These are phyloP conservation scores for Thielaviopsis punctulata DNA, from an alignment of 2,329 filamentous ascomycete genomes.

Conservation along the genomic window DNA sequence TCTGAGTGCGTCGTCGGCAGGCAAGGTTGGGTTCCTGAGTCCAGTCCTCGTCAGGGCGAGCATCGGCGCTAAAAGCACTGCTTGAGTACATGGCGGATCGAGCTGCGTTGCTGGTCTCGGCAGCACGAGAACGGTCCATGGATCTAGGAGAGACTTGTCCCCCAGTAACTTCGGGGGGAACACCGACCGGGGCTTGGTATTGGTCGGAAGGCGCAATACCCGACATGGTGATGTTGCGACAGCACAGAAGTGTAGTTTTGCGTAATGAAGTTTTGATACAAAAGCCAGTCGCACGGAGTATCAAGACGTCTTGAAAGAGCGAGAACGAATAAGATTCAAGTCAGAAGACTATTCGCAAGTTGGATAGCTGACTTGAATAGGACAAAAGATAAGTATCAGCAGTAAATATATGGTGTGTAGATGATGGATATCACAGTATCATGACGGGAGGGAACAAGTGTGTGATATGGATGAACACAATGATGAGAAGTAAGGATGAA, in stretches of 20 bases:
- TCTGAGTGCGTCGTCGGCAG: conserved; percentile 86
- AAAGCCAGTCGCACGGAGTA: neutral
- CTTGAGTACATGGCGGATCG: conserved; percentile 36
- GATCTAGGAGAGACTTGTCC: neutral
- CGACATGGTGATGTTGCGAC: too few relatives aligned
- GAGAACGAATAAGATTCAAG: neutral
- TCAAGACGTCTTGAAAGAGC: neutral
- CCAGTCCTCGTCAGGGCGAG: conserved; percentile 95
- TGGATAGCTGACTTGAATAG: neutral
- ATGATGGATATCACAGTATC: too few relatives aligned
- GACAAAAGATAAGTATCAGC: too few relatives aligned
- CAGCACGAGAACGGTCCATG: neutral
- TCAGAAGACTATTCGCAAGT: neutral
- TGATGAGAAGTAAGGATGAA: neutral
- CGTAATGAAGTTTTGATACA: neutral
- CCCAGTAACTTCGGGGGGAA: neutral
- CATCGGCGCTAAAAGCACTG: conserved; percentile 86
- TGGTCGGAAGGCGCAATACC: neutral
- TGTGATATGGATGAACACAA: neutral
- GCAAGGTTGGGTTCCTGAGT: conserved; percentile 97
- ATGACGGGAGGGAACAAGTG: neutral
- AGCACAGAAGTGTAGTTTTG: neutral
- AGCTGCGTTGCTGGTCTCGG: neutral
- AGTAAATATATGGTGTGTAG: too few relatives aligned
- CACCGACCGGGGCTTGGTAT: neutral